Base-by-base conservation (phyloP, 2,329 filamentous ascomycete species). In the Fusarium duplospermum region DNA sequence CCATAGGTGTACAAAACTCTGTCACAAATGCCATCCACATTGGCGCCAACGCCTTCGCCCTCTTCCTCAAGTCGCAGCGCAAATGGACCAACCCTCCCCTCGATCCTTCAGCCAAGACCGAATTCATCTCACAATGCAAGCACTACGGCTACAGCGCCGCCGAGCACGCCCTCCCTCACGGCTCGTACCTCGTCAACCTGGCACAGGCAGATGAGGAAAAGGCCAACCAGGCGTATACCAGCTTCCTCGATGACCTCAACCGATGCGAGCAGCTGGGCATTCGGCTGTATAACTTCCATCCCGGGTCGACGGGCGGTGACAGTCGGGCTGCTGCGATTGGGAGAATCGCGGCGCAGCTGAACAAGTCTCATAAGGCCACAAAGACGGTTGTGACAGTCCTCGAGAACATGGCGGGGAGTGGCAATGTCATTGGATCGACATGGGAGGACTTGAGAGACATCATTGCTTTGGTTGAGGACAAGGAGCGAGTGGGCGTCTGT, bases 231-330 rank as follows among this genome's bases (percentile, higher is more conserved):
- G 95, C 95, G 1, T 98, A 97, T 80, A 88, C 86, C 42, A 90
- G 91, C 66, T 99, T 99, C 82, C 80, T 97, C 18, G 95, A 99
- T 77, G 96, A 99, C 81, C 87, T 99, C 1, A 86, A 90, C 60
- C 91, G 96, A 11, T 98, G 96, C 82, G 93, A 98, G 79, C 87
- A 89, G 54, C 89, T 99, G 1, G 94, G 95, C 2, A 98, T 99
- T 78, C 88, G 85, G 71, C 88, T 98, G n/a, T 99, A 98, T 86
- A 99, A 99, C 83, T 98, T 99, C 85, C 96, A 99, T 81, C 96
- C 96, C 0, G 96, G 96, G 22, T 95, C 92, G 66, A 93, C 93
- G 2, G 93, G 93, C 66, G 91, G 92, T 56, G 89, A 89, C 36
- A 87, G 89, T 4, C 90, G 92, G 38, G 85, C 87, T 1, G 91